Percentiles rank a stretch among this genome's conserved stretches.
phyloP scores from a whole-genome alignment of 495 filamentous ascomycete species.

The Rostrohypoxylon terebratum region DNA sequence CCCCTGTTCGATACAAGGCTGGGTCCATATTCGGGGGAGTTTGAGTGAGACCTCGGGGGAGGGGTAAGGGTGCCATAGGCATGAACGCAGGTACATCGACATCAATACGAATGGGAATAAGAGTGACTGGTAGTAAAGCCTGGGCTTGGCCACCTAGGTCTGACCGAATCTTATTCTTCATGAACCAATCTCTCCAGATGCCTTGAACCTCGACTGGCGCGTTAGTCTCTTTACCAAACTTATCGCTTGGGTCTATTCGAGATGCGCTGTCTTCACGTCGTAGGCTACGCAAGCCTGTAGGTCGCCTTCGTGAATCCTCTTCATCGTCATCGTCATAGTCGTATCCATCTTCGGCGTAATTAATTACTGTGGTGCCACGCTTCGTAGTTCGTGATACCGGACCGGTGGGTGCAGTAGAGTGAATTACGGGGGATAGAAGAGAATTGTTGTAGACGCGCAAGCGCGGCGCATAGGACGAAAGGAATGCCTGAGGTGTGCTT shows the following conservation, averaged over 20 bases:
- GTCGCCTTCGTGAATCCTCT: conserved; percentile 77
- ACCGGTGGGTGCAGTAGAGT: conserved; percentile 69
- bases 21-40: conserved; percentile 62
- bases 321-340: conserved; percentile 97
- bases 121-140: conserved; percentile 83
- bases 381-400: conserved; percentile 90
- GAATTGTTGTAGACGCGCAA: conserved; percentile 93
- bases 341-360: conserved; percentile 95
- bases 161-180: conserved; percentile 72
- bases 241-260: conserved; percentile 71
- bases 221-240: conserved; percentile 84
- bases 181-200: conserved; percentile 95
- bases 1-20: conserved; percentile 76
- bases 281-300: conserved; percentile 85
- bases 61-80: conserved; percentile 76
- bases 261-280: conserved; percentile 76
- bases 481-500: conserved; percentile 79
- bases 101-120: conserved; percentile 97
- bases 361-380: conserved; percentile 93
- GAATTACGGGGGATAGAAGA: conserved; percentile 87
- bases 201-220: conserved; percentile 87
- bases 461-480: conserved; percentile 91
- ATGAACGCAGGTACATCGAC: conserved; percentile 86
- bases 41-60: conserved; percentile 67
- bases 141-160: conserved; percentile 86